phyloP scores from a whole-genome alignment of 805 yeast genomes.

The Groenewaldozyma tartarivorans region DNA sequence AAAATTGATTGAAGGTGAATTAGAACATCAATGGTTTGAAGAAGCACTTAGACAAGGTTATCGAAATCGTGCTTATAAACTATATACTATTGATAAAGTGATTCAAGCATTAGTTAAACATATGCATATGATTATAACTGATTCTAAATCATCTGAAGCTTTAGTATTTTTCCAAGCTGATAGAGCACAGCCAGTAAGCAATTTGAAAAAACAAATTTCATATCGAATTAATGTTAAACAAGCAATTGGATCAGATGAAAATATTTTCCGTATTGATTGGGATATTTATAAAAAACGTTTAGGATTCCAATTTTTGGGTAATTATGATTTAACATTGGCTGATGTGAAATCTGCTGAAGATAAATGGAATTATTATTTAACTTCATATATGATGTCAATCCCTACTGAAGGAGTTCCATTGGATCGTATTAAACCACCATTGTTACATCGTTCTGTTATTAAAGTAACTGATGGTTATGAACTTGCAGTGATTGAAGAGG shows the following conservation, averaged over 20 bases:
- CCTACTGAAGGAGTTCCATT: constrained; percentile 95
- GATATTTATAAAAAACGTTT: constrained; percentile 44
- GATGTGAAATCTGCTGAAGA: constrained; percentile 63
- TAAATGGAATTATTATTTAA: constrained; percentile 85
- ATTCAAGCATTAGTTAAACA: constrained; percentile 77
- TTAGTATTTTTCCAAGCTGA: constrained; percentile 76
- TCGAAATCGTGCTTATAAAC: constrained; percentile 83
- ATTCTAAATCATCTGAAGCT: constrained; percentile 70
- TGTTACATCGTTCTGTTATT: constrained; percentile 42
- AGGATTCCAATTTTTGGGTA: constrained; percentile 69
- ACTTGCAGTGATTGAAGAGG: constrained; percentile 54
- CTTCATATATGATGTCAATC: constrained; percentile 86
- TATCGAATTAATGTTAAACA: constrained; percentile 83
- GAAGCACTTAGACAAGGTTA: constrained; percentile 92
- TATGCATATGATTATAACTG: constrained; percentile 74
- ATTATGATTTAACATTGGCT: constrained; percentile 64
- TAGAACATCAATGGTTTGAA: constrained; percentile 92
- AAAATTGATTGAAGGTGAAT: constrained; percentile 73
- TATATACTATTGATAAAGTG: constrained; percentile 89
- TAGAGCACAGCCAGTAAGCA: constrained; percentile 51
- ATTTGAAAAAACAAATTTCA: constrained; percentile 78
- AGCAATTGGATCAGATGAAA: constrained; percentile 76
- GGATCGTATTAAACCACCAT: constrained; percentile 68
- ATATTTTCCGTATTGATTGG: constrained; percentile 81
- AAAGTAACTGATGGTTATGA: constrained; percentile 18